phyloP scores from a whole-genome alignment of 2,329 filamentous ascomycete species.

The Blastomyces parvus region DNA sequence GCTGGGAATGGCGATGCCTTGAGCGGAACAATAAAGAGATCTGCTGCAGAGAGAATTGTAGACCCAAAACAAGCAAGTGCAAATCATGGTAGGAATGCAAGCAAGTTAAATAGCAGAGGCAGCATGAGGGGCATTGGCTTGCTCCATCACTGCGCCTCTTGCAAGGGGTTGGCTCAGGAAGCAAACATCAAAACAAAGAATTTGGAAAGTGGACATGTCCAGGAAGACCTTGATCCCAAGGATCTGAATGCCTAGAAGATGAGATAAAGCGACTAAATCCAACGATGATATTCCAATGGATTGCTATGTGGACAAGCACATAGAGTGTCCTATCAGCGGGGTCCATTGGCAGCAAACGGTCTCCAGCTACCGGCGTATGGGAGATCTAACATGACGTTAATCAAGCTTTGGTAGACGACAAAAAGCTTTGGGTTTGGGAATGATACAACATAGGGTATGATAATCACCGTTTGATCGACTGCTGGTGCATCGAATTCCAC shows the following conservation, averaged over 20 bases:
- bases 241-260: neutral
- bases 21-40: neutral
- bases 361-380: neutral
- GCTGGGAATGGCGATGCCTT: neutral
- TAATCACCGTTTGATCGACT: neutral
- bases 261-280: neutral
- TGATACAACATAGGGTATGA: neutral
- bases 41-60: neutral
- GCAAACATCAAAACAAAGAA: neutral
- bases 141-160: neutral
- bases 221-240: neutral
- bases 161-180: neutral
- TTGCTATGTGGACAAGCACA: neutral
- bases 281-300: neutral
- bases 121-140: no score
- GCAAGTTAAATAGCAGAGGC: neutral
- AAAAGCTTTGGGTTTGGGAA: neutral
- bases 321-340: neutral
- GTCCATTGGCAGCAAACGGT: neutral
- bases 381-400: neutral
- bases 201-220: neutral
- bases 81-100: neutral
- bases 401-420: neutral
- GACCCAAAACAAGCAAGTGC: neutral
- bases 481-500: neutral